Base-by-base conservation (phyloP, 768 basidiomycete species). In the Suillus brevipes region DNA sequence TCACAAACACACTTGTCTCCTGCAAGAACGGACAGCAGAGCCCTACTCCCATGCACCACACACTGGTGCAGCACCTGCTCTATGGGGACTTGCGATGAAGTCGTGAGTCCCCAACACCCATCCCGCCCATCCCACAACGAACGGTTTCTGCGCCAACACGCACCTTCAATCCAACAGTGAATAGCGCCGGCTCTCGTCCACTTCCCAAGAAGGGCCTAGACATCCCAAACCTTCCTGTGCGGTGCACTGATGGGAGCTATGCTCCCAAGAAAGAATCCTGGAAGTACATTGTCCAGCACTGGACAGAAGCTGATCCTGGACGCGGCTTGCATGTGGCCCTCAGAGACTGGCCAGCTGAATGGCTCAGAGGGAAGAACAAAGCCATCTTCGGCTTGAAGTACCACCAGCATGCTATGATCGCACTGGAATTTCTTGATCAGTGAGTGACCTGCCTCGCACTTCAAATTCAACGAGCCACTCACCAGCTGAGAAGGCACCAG, bases 201-300 rank as follows among this genome's bases (percentile, higher is more conserved):
- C 47, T 49, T 23, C 47, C 47, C 0, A 5, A 49, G 47, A 49
- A 25, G 13, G 55, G 56, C 12, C 43, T 38, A 12, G 31, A 57
- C 23, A 62, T 65, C 6, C 52, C 64, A 10, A 34, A 62, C 28
- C 36, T 66, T 16, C 65, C 49, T 2, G 36, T 55, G 1, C 1
- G 25, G 20, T 14, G n/a, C 2, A 3, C 62, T 9, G 38, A 66
- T 31, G 38, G 65, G 43, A 60, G n/a, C 4, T 59, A 55, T 13
- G 31, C 40, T 12, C 52, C 50, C 6, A 52, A 55, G n/a, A 43
- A 13, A 2, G 62, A 66, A 16, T 60, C 65, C 20, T 66, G 65
- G 63, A 7, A 28, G 18, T 62, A 66, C 31, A 66, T 67, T 0
- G 20, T 67, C 55, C 14, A 38, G 20, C 60, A 67, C 31, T 67